Evolutionary conservation across 2,329 filamentous ascomycete genomes (phyloP), one percentile per base, ranked within the genome.

Genomic region (Aureobasidium leucospermi): DNA sequence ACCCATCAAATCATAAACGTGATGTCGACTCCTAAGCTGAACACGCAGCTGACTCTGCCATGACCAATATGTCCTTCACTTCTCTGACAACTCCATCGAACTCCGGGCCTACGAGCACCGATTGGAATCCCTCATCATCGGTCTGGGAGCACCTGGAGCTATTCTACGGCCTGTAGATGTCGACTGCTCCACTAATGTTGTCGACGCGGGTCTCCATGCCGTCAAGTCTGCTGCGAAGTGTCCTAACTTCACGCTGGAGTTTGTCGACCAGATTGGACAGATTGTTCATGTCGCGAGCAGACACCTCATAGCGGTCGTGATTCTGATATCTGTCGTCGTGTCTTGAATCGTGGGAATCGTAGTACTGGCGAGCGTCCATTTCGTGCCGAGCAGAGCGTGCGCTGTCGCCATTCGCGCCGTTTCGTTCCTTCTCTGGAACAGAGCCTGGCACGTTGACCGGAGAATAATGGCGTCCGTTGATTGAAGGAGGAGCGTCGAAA

Each of bases 181-280:
- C 60, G 29, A 56, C 48, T 43, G 55, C 55, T 38, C 55, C 55
- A 46, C 42, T 47, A 4, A 58, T 32, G 28, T 47, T 34, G 43
- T 58, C 39, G 6, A 58, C 55, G 1, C 55, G 43, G 2, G 42
- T 46, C 43, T 58, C 55, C 42, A 58, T 39, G 19, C 55, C 55
- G 8, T 48, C 43, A 13, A 58, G 34, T 29, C 45, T 58, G 42
- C 55, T 58, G 23, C 55, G 55, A 41, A 58, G 55, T 1, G 36
- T 48, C n/a, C 55, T 58, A 2, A 48, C 55, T 32, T 58, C 55
- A 4, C 55, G 42, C 28, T 58, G 55, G 6, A 58, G 55, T 11
- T 48, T 48, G 2, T 58, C 19, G 4, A 58, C 36, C 42, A 58
- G 34, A 29, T 11, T 41, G 11, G 48, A 48, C 32, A 58, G 6